Evolutionary conservation across 140 eudicot genomes (phyloP).

Genomic region (Flaveria floridana): DNA sequence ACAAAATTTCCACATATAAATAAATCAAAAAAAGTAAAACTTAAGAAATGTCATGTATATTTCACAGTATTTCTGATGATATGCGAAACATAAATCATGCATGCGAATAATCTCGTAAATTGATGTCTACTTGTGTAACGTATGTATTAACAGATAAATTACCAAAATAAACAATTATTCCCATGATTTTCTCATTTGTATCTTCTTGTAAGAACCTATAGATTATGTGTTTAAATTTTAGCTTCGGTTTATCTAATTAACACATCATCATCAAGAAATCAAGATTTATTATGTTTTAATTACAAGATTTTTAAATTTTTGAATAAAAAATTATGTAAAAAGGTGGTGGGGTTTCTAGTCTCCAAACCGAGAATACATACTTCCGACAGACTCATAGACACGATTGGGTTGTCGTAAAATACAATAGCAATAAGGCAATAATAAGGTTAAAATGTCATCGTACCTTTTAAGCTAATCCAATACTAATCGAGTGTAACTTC

Average conservation of each 20-base stretch:
- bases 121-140: too few relatives aligned
- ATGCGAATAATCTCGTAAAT: too few relatives aligned
- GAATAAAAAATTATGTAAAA: neutral
- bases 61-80: too few relatives aligned
- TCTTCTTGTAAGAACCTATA: neutral
- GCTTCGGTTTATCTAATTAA: too few relatives aligned
- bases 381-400: conserved; percentile 37
- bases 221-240: neutral
- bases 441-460: conserved; percentile 36
- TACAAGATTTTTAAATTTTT: neutral
- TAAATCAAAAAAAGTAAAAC: too few relatives aligned
- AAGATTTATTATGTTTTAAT: neutral
- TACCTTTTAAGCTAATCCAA: conserved; percentile 45
- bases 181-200: too few relatives aligned
- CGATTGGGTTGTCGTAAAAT: conserved; percentile 30
- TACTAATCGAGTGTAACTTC: conserved; percentile 31
- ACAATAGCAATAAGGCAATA: conserved; percentile 17
- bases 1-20: too few relatives aligned
- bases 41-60: too few relatives aligned
- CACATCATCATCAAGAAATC: neutral
- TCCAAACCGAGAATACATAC: conserved; percentile 21
- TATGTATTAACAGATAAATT: too few relatives aligned
- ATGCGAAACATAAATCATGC: too few relatives aligned
- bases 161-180: too few relatives aligned
- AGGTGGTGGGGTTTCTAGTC: conserved; percentile 7